Evolutionary conservation across 2,329 filamentous ascomycete species (phyloP), one percentile per base, ranked within the genome.

Genomic region (Calonectria ilicicola): DNA sequence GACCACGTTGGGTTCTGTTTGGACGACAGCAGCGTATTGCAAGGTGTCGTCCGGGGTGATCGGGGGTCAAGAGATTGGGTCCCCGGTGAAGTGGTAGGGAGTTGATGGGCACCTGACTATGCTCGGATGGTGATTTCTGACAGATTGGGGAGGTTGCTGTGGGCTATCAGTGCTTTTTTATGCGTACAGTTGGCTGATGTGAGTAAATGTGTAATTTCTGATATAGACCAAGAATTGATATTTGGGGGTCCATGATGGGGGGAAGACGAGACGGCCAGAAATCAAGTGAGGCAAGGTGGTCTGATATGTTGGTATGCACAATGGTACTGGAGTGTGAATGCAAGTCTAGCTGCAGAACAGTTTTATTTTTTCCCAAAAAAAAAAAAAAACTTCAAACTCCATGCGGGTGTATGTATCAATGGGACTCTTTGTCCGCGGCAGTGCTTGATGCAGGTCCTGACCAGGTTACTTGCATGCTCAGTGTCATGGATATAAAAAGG

Each of bases 291-390:
- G 67, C 26, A 44, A 73, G 29, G 78, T 79, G 78, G 78, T 74
- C 78, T 79, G 78, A 79, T 77, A 73, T 76, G 75, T 60, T 67
- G 71, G 40, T 68, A 77, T 79, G 71, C 47, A 69, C 35, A 77
- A 79, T 60, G 32, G 38, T 10, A 17, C 26, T 17, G 21, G 19
- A 53, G 71, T 67, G 49, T 15, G 44, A 56, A 65, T 69, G 49
- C 67, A 51, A 19, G 46, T 46, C 19, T 47, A 47, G 29, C 19
- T 42, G 27, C 40, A 42, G 38, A 64, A 32, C 62, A 44, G 58
- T 63, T 67, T 58, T 67, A 26, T n/a, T 26, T 14, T 27, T 51
- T 14, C 38, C 27, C 12, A 27, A 38, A n/a, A n/a, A n/a, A n/a
- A n/a, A n/a, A n/a, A n/a, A n/a, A n/a, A n/a, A 58, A 23, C 3